These are phyloP conservation scores for Fraxinus paxiana DNA, from an alignment of 305 asterid species.

Conservation along the genomic window DNA sequence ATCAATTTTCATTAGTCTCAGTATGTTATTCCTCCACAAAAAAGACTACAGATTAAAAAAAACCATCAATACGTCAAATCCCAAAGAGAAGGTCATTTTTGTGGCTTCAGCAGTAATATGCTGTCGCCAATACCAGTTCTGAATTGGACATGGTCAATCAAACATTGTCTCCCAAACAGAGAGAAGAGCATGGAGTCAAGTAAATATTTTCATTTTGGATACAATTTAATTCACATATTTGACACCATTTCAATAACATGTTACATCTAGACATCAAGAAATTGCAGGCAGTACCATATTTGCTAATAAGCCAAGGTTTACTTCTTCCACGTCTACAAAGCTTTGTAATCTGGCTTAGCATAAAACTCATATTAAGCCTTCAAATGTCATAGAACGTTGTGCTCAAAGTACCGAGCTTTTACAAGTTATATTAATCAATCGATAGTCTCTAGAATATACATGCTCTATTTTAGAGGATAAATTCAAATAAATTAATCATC, in stretches of 20 bases:
- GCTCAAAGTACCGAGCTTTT: background rate
- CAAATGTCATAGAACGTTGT: background rate
- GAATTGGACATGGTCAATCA: background rate
- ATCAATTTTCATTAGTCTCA: background rate
- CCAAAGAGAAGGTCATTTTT: background rate
- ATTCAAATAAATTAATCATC: background rate
- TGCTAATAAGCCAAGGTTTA: background rate
- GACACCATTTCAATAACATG: background rate
- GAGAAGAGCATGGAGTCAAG: background rate
- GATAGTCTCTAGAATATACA: background rate
- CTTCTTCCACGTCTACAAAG: background rate
- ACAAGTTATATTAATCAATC: background rate
- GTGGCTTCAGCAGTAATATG: background rate
- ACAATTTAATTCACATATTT: background rate
- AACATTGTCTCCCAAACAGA: background rate
- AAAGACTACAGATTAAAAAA: background rate
- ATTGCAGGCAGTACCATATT: background rate
- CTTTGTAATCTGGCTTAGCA: background rate
- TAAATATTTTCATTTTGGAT: background rate
- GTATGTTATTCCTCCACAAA: background rate
- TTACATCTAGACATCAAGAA: conserved; percentile 1
- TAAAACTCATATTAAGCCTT: conserved; percentile 9
- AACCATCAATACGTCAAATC: background rate
- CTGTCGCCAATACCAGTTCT: background rate
- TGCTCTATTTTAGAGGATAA: background rate